Conservation (phyloP, 164 flowering plant species). For the Vitis riparia region DNA sequence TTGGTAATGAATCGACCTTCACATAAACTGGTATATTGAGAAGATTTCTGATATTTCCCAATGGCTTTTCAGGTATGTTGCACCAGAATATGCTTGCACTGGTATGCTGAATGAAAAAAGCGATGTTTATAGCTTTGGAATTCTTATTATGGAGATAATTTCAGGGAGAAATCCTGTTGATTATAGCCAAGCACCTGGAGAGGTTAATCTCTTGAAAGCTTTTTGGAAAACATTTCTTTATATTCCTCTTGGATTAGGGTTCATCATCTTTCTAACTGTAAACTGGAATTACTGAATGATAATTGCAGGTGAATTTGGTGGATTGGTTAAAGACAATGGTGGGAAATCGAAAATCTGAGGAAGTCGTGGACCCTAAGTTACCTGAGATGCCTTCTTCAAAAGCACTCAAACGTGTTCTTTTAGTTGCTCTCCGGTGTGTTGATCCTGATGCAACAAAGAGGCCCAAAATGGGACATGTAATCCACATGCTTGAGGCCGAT, state of each 20-base stretch:
- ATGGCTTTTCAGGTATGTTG: constrained; percentile 66
- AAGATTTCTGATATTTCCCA: background rate
- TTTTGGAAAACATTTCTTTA: background rate
- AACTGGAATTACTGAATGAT: background rate
- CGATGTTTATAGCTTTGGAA: constrained; percentile 91
- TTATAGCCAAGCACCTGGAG: constrained; percentile 74
- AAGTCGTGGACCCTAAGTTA: constrained; percentile 87
- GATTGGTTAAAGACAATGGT: constrained; percentile 93
- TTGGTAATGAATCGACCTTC: background rate
- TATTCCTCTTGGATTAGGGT: background rate
- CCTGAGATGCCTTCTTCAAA: constrained; percentile 80
- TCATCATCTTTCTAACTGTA: background rate
- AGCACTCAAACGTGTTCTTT: constrained; percentile 73
- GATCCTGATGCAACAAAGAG: constrained; percentile 96
- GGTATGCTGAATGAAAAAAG: constrained; percentile 97
- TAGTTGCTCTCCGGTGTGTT: constrained; percentile 87
- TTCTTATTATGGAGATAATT: constrained; percentile 93
- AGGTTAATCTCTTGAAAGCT: constrained; percentile 40
- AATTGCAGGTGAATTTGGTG: constrained; percentile 74
- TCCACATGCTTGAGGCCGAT: constrained; percentile 97
- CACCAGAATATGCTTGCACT: constrained; percentile 98
- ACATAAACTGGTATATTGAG: background rate
- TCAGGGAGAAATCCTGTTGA: constrained; percentile 91
- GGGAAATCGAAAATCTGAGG: constrained; percentile 69
- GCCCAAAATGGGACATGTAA: constrained; percentile 96